Percentiles rank a stretch among this genome's conserved stretches.
Conservation (phyloP, 2,329 filamentous ascomycete species). For the Neonectria hederae region DNA sequence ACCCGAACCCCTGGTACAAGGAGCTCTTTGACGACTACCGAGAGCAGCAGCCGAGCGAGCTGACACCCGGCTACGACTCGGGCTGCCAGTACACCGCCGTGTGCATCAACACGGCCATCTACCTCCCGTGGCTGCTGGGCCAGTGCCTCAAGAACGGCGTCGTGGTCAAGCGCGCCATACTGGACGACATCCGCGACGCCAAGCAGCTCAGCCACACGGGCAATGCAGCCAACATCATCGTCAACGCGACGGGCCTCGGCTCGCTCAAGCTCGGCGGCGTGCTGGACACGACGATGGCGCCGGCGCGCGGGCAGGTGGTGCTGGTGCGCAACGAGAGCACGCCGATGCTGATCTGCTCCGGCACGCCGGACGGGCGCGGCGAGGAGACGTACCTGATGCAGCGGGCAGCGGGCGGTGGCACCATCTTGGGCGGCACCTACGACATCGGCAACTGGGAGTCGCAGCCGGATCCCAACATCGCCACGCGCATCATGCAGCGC, state of each 20-base stretch:
- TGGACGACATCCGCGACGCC: slow-evolving; percentile 80
- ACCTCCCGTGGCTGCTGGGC: slow-evolving; percentile 85
- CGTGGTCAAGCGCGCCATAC: slow-evolving; percentile 68
- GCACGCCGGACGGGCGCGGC: slow-evolving; percentile 76
- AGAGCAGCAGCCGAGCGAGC: slow-evolving; percentile 63
- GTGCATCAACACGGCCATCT: slow-evolving; percentile 90
- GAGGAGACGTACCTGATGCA: slow-evolving; percentile 87
- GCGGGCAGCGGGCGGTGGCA: slow-evolving; percentile 81
- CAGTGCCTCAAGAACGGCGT: slow-evolving; percentile 81
- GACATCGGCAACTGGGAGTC: slow-evolving; percentile 83
- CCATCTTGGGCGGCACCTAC: slow-evolving; percentile 86
- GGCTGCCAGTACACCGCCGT: slow-evolving; percentile 83
- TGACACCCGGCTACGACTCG: slow-evolving; percentile 73
- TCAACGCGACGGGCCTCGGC: slow-evolving; percentile 87
- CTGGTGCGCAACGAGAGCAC: slow-evolving; percentile 82
- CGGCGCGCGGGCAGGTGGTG: slow-evolving; percentile 84
- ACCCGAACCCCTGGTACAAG: slow-evolving; percentile 77
- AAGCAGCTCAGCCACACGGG: slow-evolving; percentile 60
- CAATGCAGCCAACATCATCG: slow-evolving; percentile 70
- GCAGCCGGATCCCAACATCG: slow-evolving; percentile 80
- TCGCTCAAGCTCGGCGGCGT: slow-evolving; percentile 84
- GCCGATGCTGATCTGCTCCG: slow-evolving; percentile 75
- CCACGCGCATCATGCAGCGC: slow-evolving; percentile 85
- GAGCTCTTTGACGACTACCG: slow-evolving; percentile 76
- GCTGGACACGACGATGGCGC: slow-evolving; percentile 75